Evolutionary conservation across 2,329 filamentous ascomycete genomes (phyloP).

Genomic region (Aspergillus fumigatiaffinis): DNA sequence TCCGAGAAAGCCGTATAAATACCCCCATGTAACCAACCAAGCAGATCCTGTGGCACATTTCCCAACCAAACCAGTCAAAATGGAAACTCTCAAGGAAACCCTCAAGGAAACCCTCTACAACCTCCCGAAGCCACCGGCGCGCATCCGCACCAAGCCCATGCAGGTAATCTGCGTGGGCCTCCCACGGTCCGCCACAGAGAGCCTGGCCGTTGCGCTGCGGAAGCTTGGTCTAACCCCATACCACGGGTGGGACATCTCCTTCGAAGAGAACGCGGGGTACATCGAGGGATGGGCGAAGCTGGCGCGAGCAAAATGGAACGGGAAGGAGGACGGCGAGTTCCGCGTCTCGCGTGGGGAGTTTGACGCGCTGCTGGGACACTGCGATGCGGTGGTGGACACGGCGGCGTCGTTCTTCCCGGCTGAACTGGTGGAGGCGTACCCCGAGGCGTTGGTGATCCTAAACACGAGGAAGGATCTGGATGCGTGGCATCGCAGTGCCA

Average conservation of each 20-base stretch:
- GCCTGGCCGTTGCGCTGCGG: slow-evolving; percentile 19
- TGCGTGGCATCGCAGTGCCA: slow-evolving; percentile 8
- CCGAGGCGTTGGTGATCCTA: slow-evolving; percentile 17
- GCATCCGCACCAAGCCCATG: slow-evolving; percentile 13
- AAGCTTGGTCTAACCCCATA: slow-evolving; percentile 20
- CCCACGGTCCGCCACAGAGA: slow-evolving; percentile 22
- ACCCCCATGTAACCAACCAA: background rate
- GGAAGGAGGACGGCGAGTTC: slow-evolving; percentile 9
- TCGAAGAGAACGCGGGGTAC: slow-evolving; percentile 7
- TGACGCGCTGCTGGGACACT: slow-evolving; percentile 27
- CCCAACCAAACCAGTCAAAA: background rate
- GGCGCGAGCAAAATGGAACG: slow-evolving; percentile 9
- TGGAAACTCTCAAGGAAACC: background rate
- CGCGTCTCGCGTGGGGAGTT: slow-evolving; percentile 16
- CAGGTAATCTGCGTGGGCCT: slow-evolving; percentile 22
- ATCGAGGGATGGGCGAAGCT: slow-evolving; percentile 2
- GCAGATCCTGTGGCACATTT: background rate
- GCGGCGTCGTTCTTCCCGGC: slow-evolving; percentile 27
- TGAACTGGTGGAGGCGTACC: slow-evolving; percentile 33
- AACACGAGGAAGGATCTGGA: slow-evolving; percentile 7
- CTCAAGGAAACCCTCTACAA: background rate
- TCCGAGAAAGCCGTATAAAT: background rate
- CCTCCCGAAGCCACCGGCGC: slow-evolving; percentile 1
- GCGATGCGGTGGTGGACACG: slow-evolving; percentile 27
- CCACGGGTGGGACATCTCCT: slow-evolving; percentile 17